These are phyloP conservation scores for Lactuca saligna DNA, from an alignment of 129 eudicot genomes.

Conservation along the genomic window DNA sequence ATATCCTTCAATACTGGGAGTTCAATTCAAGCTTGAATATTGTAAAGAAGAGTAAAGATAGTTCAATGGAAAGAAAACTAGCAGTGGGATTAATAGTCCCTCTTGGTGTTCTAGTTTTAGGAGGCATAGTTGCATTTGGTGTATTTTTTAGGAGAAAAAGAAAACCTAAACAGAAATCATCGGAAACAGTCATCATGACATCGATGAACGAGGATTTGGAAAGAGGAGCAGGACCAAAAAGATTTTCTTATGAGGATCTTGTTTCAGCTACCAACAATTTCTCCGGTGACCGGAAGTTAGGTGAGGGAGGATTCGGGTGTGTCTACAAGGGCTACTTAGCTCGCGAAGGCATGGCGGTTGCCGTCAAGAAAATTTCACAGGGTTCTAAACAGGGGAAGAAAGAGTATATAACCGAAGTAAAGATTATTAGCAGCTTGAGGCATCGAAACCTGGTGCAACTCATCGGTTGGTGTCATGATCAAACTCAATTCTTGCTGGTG, in stretches of 20 bases:
- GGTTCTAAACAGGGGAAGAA: neutral
- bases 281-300: neutral
- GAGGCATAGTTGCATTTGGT: neutral
- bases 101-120: neutral
- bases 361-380: neutral
- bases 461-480: neutral
- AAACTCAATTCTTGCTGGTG: slow-evolving; percentile 34
- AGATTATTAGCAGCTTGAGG: neutral
- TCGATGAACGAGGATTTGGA: neutral
- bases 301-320: neutral
- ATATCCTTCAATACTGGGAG: slow-evolving; percentile 26
- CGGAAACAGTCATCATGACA: neutral
- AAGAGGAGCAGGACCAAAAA: neutral
- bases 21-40: slow-evolving; percentile 26
- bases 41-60: neutral
- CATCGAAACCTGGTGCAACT: neutral
- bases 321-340: neutral
- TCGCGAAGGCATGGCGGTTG: neutral
- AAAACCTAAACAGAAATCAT: neutral
- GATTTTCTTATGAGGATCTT: neutral
- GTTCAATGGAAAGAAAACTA: slow-evolving; percentile 3
- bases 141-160: neutral
- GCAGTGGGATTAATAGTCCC: slow-evolving; percentile 3
- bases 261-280: neutral
- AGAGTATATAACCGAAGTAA: neutral